phyloP scores from a whole-genome alignment of 164 flowering plant genomes.

The Tinospora cordifolia region DNA sequence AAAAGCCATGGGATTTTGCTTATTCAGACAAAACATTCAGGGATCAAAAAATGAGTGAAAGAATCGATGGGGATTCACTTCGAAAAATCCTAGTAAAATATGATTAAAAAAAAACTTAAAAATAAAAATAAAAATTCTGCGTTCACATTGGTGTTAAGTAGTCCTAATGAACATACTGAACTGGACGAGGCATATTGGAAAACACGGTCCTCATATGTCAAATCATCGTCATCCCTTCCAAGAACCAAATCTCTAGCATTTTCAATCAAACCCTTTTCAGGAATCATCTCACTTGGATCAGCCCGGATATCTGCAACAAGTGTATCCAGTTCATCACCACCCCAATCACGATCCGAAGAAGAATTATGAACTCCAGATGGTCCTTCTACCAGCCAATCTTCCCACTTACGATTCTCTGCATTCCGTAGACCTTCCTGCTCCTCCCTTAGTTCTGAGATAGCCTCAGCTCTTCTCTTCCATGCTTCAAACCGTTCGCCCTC shows the following conservation, averaged over 20 bases:
- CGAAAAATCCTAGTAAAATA: not conserved
- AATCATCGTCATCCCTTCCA: conserved; percentile 64
- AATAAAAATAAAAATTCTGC: not conserved
- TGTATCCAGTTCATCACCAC: conserved; percentile 24
- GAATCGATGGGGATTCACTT: not conserved
- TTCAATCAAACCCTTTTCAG: conserved; percentile 50
- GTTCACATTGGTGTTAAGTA: not conserved
- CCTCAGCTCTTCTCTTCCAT: conserved; percentile 95
- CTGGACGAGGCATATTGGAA: conserved; percentile 73
- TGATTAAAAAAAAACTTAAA: too few species aligned
- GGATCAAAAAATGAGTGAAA: not conserved
- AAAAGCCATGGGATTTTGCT: too few species aligned
- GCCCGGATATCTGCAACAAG: conserved; percentile 19
- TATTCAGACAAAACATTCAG: too few species aligned
- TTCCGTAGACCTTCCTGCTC: conserved; percentile 72
- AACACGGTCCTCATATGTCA: conserved; percentile 88
- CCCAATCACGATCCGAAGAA: conserved; percentile 34
- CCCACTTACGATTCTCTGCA: conserved; percentile 78
- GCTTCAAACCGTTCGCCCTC: conserved; percentile 79
- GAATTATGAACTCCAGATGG: conserved; percentile 17
- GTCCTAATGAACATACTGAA: conserved; percentile 44
- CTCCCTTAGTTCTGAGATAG: conserved; percentile 79
- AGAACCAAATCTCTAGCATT: conserved; percentile 45
- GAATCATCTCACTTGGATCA: conserved; percentile 28
- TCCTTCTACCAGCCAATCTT: conserved; percentile 74